A percentile compares a stretch with the other conserved stretches of the same genome.
Conservation (phyloP, 108 stramenopile species). For the Stephanodiscus minutulus region DNA sequence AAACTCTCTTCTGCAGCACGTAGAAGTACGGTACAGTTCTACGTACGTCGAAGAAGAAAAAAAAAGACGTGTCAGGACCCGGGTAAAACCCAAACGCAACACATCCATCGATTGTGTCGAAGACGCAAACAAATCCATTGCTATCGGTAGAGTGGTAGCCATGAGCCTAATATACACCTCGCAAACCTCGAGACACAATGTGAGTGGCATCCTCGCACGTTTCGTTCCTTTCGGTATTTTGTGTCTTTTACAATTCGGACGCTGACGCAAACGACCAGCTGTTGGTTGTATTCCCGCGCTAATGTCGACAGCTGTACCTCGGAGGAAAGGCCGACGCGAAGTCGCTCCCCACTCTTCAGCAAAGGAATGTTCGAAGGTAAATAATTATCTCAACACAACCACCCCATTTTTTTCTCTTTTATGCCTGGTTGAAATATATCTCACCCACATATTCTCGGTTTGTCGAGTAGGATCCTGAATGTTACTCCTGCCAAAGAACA, state of each 20-base stretch:
- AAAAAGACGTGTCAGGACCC: too few relatives aligned
- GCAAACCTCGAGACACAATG: slow-evolving; percentile 35
- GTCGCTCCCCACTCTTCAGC: slow-evolving; percentile 50
- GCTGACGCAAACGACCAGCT: slow-evolving; percentile 12
- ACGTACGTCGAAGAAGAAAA: too few relatives aligned
- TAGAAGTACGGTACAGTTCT: too few relatives aligned
- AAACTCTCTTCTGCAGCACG: too few relatives aligned
- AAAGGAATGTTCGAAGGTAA: slow-evolving; percentile 48
- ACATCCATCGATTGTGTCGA: too few relatives aligned
- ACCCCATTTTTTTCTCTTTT: neutral
- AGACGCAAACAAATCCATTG: too few relatives aligned
- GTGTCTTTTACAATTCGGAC: neutral
- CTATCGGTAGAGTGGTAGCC: too few relatives aligned
- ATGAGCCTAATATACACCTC: slow-evolving; percentile 51
- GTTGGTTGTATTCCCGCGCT: neutral
- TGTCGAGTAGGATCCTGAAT: slow-evolving; percentile 54
- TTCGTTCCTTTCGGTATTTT: neutral
- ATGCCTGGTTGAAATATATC: neutral
- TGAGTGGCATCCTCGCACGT: slow-evolving; percentile 1
- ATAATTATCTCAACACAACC: neutral
- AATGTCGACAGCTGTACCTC: slow-evolving; percentile 52
- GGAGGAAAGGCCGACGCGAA: slow-evolving; percentile 75
- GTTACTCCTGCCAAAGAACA: slow-evolving; percentile 74
- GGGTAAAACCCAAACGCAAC: too few relatives aligned
- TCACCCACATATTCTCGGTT: neutral